Evolutionary conservation across 352 stramenopile species (phyloP).

Genomic region (Pythium scleroteichum): DNA sequence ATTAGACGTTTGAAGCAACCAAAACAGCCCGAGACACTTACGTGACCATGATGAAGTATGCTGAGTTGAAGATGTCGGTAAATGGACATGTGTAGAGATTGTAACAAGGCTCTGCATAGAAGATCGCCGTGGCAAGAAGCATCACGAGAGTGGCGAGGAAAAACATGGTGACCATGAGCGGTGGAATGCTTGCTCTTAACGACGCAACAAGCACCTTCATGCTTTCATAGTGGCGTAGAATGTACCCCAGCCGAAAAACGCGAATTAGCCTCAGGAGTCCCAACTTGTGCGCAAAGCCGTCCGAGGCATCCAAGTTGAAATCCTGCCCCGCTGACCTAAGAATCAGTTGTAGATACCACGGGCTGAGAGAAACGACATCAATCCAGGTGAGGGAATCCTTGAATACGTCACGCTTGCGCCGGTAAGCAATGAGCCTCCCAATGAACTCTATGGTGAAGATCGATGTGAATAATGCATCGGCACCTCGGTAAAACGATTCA

Average conservation of each 20-base stretch:
- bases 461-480: slow-evolving; percentile 43
- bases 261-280: slow-evolving; percentile 54
- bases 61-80: slow-evolving; percentile 83
- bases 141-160: slow-evolving; percentile 80
- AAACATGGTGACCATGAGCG: slow-evolving; percentile 66
- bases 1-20: no score
- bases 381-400: slow-evolving; percentile 49
- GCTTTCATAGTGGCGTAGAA: slow-evolving; percentile 59
- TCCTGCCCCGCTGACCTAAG: slow-evolving; percentile 6
- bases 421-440: slow-evolving; percentile 30
- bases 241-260: slow-evolving; percentile 46
- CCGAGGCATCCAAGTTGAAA: slow-evolving; percentile 29
- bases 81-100: slow-evolving; percentile 76
- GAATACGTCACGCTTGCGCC: slow-evolving; percentile 33
- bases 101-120: slow-evolving; percentile 78
- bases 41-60: slow-evolving; percentile 86
- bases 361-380: slow-evolving; percentile 54
- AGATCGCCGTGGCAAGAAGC: slow-evolving; percentile 70
- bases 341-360: slow-evolving; percentile 53
- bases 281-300: slow-evolving; percentile 29
- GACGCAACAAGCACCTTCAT: slow-evolving; percentile 60
- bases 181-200: slow-evolving; percentile 55
- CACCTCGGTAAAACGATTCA: slow-evolving; percentile 33
- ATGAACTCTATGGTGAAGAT: slow-evolving; percentile 67
- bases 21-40: slow-evolving; percentile 34